These are phyloP conservation scores for Ceratobasidium sp. DNA, from an alignment of 1,284 basidiomycete genomes.

Conservation along the genomic window DNA sequence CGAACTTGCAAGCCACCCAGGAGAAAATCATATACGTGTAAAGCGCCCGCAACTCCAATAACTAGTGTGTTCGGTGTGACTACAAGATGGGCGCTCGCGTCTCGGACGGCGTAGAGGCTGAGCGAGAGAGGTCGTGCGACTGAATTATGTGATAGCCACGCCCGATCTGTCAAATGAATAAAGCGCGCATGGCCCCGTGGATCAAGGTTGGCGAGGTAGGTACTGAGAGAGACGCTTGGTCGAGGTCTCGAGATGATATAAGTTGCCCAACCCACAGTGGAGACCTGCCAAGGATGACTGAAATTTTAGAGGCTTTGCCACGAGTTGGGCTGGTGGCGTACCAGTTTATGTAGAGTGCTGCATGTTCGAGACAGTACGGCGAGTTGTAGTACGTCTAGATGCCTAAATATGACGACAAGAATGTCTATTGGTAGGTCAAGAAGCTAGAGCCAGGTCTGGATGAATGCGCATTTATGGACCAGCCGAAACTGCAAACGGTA, in stretches of 20 bases:
- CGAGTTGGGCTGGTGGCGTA: constrained; percentile 58
- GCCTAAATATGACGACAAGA: constrained; percentile 2
- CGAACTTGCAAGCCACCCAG: constrained; percentile 59
- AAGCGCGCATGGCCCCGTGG: not conserved
- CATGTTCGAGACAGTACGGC: constrained; percentile 36
- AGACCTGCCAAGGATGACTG: not conserved
- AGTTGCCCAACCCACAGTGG: constrained; percentile 16
- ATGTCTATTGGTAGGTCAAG: constrained; percentile 22
- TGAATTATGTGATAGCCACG: constrained; percentile 63
- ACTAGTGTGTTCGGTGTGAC: constrained; percentile 64
- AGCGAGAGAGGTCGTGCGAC: constrained; percentile 65
- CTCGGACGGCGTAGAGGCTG: constrained; percentile 67
- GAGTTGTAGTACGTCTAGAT: not conserved
- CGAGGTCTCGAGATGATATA: not conserved
- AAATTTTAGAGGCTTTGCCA: not conserved
- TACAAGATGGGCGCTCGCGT: constrained; percentile 64
- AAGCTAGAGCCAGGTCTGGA: constrained; percentile 21
- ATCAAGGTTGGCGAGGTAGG: not conserved
- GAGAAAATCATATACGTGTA: constrained; percentile 69
- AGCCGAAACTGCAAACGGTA: not conserved
- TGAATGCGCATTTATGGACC: constrained; percentile 26
- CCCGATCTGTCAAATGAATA: constrained; percentile 55
- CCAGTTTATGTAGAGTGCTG: constrained; percentile 59
- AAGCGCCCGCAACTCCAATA: constrained; percentile 65
- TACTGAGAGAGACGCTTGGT: constrained; percentile 5